A percentile compares a stretch with the other conserved stretches of the same genome.
phyloP scores from a whole-genome alignment of 2,329 filamentous ascomycete genomes.

The Raffaelea arxii region DNA sequence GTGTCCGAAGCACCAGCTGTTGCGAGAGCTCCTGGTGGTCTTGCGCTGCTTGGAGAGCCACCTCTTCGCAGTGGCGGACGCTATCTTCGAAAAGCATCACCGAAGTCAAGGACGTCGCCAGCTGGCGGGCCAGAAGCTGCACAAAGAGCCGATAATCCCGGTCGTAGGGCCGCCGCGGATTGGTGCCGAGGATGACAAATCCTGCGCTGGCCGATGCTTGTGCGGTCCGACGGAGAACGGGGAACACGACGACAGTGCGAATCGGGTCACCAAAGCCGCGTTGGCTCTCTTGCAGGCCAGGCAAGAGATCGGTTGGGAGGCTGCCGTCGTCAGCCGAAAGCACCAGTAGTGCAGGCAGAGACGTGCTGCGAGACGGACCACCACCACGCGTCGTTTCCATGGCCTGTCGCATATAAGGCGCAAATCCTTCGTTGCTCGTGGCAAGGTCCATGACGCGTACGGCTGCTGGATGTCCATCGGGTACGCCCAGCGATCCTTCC shows the following conservation, averaged over 20 bases:
- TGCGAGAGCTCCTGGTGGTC: slow-evolving; percentile 70
- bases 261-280: slow-evolving; percentile 64
- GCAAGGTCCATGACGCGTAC: slow-evolving; percentile 57
- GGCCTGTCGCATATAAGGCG: slow-evolving; percentile 66
- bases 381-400: slow-evolving; percentile 41
- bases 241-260: slow-evolving; percentile 63
- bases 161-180: slow-evolving; percentile 69
- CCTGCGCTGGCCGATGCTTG: slow-evolving; percentile 47
- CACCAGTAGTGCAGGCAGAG: slow-evolving; percentile 44
- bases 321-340: slow-evolving; percentile 58
- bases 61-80: slow-evolving; percentile 62
- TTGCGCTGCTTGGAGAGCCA: slow-evolving; percentile 63
- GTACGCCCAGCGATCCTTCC: slow-evolving; percentile 63
- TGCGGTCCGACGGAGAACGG: slow-evolving; percentile 64
- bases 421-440: slow-evolving; percentile 62
- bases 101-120: slow-evolving; percentile 71
- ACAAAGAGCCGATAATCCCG: slow-evolving; percentile 73
- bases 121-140: slow-evolving; percentile 62
- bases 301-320: slow-evolving; percentile 53
- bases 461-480: slow-evolving; percentile 51
- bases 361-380: neutral
- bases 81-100: slow-evolving; percentile 79
- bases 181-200: slow-evolving; percentile 70
- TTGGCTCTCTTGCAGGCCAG: slow-evolving; percentile 49
- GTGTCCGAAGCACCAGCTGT: slow-evolving; percentile 57